Conservation (phyloP, 768 basidiomycete species). For the Mycena latifolia region DNA sequence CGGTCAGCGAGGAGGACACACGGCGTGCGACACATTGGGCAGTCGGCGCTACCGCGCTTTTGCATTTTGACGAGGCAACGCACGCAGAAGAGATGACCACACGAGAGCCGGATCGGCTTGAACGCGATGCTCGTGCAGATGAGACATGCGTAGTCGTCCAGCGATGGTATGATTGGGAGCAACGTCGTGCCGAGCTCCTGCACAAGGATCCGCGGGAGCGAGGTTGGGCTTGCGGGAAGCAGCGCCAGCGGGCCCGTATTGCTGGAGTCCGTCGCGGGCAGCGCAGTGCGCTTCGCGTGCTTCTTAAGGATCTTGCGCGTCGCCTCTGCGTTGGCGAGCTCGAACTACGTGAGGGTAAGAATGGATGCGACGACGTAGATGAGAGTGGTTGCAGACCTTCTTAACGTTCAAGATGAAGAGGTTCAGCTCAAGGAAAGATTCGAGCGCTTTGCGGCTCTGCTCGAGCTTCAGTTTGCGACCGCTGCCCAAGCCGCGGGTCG, state of each 20-base stretch:
- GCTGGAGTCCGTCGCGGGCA: conserved; percentile 56
- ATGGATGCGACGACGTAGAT: background rate
- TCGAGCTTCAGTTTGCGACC: conserved; percentile 66
- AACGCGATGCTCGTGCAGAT: conserved; percentile 94
- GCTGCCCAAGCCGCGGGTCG: conserved; percentile 67
- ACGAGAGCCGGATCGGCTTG: conserved; percentile 88
- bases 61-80: conserved; percentile 94
- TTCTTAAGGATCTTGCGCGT: conserved; percentile 96
- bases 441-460: conserved; percentile 70
- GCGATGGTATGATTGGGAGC: conserved; percentile 81
- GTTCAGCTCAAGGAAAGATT: conserved; percentile 82
- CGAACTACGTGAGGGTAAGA: conserved; percentile 63
- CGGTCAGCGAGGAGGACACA: conserved; percentile 83
- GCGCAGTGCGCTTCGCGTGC: conserved; percentile 89
- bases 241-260: conserved; percentile 48
- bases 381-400: conserved; percentile 56
- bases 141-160: conserved; percentile 88
- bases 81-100: conserved; percentile 85
- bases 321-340: conserved; percentile 88
- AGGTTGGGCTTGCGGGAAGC: conserved; percentile 41
- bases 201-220: conserved; percentile 75
- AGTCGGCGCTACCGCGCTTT: conserved; percentile 77
- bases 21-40: conserved; percentile 87
- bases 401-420: conserved; percentile 84
- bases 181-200: conserved; percentile 87